Conservation (phyloP, 2,329 filamentous ascomycete species). For the Alternaria infectoria region DNA sequence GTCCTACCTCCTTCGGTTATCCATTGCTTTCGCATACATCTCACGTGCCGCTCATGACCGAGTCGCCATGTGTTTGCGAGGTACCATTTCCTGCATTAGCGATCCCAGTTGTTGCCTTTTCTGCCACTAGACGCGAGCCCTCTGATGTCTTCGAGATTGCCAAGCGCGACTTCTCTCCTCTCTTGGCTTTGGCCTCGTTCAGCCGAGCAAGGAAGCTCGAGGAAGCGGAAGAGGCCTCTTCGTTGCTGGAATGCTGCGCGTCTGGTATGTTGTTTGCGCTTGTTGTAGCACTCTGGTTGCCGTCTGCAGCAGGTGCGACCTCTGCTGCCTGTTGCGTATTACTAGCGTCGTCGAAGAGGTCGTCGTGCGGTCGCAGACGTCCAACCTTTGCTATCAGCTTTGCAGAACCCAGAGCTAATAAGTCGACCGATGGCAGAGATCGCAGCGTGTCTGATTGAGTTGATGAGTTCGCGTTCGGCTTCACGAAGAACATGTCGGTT, state of each 20-base stretch:
- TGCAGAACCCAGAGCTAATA: conserved; percentile 73
- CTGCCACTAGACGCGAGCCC: conserved; percentile 22
- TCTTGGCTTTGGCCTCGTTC: conserved; percentile 50
- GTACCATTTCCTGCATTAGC: background rate
- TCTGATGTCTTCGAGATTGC: conserved; percentile 18
- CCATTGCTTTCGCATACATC: background rate
- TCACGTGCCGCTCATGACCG: conserved; percentile 19
- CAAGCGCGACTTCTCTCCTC: conserved; percentile 45
- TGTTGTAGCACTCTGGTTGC: background rate
- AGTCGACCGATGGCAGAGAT: conserved; percentile 66
- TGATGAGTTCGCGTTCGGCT: conserved; percentile 30
- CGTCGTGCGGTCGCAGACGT: conserved; percentile 55
- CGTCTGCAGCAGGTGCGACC: background rate
- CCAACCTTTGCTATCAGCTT: conserved; percentile 73
- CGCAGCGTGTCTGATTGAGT: conserved; percentile 52
- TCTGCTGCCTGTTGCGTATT: conserved; percentile 6
- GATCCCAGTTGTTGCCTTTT: background rate
- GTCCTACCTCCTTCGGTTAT: background rate
- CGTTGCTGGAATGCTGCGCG: background rate
- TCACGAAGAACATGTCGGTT: conserved; percentile 76
- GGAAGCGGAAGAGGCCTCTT: conserved; percentile 25
- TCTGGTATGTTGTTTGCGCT: background rate
- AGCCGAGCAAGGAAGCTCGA: conserved; percentile 50
- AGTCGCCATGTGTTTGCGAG: conserved; percentile 9
- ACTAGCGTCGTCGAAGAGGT: conserved; percentile 22